Evolutionary conservation across 2,329 filamentous ascomycete genomes (phyloP).

Genomic region (Fusarium secorum): DNA sequence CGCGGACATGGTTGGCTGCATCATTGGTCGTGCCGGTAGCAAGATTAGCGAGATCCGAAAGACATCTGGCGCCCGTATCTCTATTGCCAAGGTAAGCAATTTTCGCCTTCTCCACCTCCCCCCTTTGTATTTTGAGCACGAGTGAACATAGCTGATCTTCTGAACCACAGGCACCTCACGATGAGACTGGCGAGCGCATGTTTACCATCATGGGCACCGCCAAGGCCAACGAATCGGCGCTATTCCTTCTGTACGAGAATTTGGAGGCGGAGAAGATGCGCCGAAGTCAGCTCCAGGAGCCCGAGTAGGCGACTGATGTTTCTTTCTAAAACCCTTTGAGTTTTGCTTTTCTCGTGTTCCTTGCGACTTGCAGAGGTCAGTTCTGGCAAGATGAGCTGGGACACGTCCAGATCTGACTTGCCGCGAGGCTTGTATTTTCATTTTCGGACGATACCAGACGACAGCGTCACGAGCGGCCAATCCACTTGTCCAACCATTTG

Average conservation of each 20-base stretch:
- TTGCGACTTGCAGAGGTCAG: constrained; percentile 49
- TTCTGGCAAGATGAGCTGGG: constrained; percentile 60
- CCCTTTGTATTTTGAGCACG: neutral
- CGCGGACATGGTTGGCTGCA: constrained; percentile 99
- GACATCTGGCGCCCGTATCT: constrained; percentile 94
- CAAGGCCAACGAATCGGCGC: constrained; percentile 91
- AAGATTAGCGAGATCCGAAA: constrained; percentile 99
- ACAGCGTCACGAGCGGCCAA: constrained; percentile 52
- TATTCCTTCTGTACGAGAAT: constrained; percentile 98
- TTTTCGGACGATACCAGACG: constrained; percentile 53
- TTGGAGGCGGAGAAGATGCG: constrained; percentile 99
- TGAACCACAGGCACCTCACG: constrained; percentile 76
- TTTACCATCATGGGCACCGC: constrained; percentile 98
- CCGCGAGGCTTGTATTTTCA: constrained; percentile 67
- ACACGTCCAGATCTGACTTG: constrained; percentile 67
- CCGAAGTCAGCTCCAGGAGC: constrained; percentile 76
- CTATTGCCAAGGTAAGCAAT: constrained; percentile 81
- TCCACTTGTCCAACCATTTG: constrained; percentile 14
- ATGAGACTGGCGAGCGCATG: constrained; percentile 98
- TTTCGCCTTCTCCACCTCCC: neutral
- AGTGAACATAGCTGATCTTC: neutral
- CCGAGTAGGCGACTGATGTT: constrained; percentile 54
- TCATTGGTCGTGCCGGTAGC: constrained; percentile 92
- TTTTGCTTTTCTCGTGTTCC: constrained; percentile 43
- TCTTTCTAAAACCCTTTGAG: constrained; percentile 29